A percentile compares a stretch with the other conserved stretches of the same genome.
phyloP scores from a whole-genome alignment of 2,329 filamentous ascomycete genomes.

The Gliomastix tumulicola region DNA sequence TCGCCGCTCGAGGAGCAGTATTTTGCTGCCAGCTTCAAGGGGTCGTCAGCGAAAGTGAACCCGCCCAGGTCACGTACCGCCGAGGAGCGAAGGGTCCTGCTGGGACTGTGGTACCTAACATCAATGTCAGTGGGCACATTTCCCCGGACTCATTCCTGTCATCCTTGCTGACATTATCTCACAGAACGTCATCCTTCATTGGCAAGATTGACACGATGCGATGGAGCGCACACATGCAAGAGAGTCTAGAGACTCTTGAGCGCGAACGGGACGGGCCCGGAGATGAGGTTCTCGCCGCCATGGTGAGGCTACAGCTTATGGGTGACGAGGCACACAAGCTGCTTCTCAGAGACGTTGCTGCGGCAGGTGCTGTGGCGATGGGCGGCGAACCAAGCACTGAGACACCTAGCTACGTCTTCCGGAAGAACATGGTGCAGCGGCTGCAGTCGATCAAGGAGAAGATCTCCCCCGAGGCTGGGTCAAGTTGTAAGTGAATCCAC shows the following conservation, averaged over 20 bases:
- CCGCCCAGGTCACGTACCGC: constrained; percentile 28
- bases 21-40: constrained; percentile 25
- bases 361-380: constrained; percentile 7
- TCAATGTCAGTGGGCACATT: constrained; percentile 22
- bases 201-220: constrained; percentile 41
- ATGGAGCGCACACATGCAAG: constrained; percentile 54
- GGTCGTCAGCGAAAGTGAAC: constrained; percentile 18
- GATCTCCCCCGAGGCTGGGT: constrained; percentile 12
- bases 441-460: constrained; percentile 16
- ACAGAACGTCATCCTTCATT: constrained; percentile 28
- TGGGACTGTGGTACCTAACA: constrained; percentile 36
- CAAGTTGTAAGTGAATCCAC: constrained; percentile 15
- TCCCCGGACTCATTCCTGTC: background rate
- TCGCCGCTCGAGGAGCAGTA: constrained; percentile 25
- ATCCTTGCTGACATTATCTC: constrained; percentile 1
- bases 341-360: constrained; percentile 15
- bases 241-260: constrained; percentile 40
- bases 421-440: constrained; percentile 18
- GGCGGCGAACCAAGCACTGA: constrained; percentile 9
- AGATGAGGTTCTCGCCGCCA: constrained; percentile 37
- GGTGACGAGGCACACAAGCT: constrained; percentile 27
- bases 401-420: constrained; percentile 22
- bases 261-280: constrained; percentile 35
- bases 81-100: constrained; percentile 40
- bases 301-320: constrained; percentile 29